Conservation (phyloP, 2,329 filamentous ascomycete genomes). For the Torrubiella hemipterigena region DNA sequence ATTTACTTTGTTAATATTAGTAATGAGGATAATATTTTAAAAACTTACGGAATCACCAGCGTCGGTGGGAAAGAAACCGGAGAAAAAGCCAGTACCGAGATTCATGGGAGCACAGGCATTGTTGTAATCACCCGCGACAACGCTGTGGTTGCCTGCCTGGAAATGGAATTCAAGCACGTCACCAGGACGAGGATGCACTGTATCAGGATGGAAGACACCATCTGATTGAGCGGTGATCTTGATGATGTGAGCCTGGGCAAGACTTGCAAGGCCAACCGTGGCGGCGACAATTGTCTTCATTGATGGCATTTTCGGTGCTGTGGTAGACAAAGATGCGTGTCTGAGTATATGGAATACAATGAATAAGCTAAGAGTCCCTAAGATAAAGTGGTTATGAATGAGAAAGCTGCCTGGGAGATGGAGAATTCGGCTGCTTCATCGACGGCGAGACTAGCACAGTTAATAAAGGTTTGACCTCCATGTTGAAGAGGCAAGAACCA, state of each 20-base stretch:
- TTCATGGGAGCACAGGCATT: slow-evolving; percentile 21
- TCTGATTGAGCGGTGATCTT: slow-evolving; percentile 19
- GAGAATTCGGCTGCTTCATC: too few relatives aligned
- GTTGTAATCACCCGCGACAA: slow-evolving; percentile 21
- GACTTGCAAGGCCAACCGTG: slow-evolving; percentile 11
- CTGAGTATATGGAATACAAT: too few relatives aligned
- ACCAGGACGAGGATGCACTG: slow-evolving; percentile 17
- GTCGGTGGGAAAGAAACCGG: slow-evolving; percentile 18
- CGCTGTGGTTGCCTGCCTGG: slow-evolving; percentile 23
- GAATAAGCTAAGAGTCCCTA: too few relatives aligned
- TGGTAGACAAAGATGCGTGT: too few relatives aligned
- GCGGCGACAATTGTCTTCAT: slow-evolving; percentile 14
- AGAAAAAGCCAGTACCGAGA: slow-evolving; percentile 23
- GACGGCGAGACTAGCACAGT: too few relatives aligned
- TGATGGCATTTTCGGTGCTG: slow-evolving; percentile 18
- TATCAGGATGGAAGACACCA: slow-evolving; percentile 21
- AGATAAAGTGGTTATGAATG: too few relatives aligned
- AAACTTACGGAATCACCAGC: slow-evolving; percentile 17
- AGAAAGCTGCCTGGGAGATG: too few relatives aligned
- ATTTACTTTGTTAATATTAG: slow-evolving; percentile 12
- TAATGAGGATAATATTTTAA: slow-evolving; percentile 1
- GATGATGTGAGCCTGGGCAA: slow-evolving; percentile 19
- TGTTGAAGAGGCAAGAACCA: too few relatives aligned
- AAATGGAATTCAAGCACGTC: slow-evolving; percentile 26
- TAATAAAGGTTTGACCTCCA: too few relatives aligned